Evolutionary conservation across 257 asterid species (phyloP).

Genomic region (Solanum corneliomulleri): DNA sequence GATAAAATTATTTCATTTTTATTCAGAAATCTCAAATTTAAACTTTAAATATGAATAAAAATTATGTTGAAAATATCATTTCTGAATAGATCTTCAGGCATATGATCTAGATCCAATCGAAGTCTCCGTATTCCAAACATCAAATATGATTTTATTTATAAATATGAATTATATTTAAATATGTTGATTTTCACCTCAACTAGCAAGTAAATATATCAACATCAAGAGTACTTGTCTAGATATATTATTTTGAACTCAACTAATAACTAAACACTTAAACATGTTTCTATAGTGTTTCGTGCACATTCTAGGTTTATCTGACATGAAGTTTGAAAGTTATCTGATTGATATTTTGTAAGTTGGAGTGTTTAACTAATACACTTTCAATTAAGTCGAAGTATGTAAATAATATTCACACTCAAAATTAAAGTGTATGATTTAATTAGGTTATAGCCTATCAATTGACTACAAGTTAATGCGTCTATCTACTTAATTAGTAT

Average conservation of each 20-base stretch:
- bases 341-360: too few species aligned
- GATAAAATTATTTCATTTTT: too few species aligned
- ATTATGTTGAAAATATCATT: fast-evolving
- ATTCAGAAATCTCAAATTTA: too few species aligned
- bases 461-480: background rate
- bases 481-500: too few species aligned
- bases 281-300: background rate
- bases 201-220: background rate
- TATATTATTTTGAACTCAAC: background rate
- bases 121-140: too few species aligned
- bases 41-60: fast-evolving
- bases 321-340: too few species aligned
- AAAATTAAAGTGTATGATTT: too few species aligned
- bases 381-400: too few species aligned
- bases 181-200: background rate
- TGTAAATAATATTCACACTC: background rate
- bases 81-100: fast-evolving
- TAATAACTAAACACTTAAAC: background rate
- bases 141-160: too few species aligned
- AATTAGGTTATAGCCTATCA: background rate
- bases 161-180: background rate
- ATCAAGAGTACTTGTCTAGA: background rate
- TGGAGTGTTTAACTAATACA: background rate
- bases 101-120: too few species aligned
- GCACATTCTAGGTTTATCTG: too few species aligned